Base-by-base conservation (phyloP, 2,329 filamentous ascomycete species). In the Diplodia scrobiculata region DNA sequence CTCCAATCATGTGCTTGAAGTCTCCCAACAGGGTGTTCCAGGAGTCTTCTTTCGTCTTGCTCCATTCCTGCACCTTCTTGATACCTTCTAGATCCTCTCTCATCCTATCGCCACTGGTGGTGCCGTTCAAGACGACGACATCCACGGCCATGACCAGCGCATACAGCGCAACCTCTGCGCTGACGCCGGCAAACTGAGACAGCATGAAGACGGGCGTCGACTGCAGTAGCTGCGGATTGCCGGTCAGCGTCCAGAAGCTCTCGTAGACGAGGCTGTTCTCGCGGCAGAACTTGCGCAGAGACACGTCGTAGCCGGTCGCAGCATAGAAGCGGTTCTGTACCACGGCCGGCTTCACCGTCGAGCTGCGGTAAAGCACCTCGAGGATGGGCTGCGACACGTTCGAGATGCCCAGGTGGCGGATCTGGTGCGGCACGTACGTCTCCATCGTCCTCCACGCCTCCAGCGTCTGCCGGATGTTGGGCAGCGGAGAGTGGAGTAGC, bases 251-350 rank as follows among this genome's bases (percentile, higher is more conserved):
- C 85, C 86, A 87, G 73, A 87, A 87, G 51, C 80, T 81, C 71
- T 88, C 83, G 68, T 86, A 88, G 25, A 82, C 74, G 55, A 88
- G 84, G 1, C 75, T 76, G 13, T 84, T 77, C 45, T 83, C 78
- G 5, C 72, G 73, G 71, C 86, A 88, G 72, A 84, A 86, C 0
- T 79, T 76, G 25, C 90, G 84, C 17, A 93, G 75, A 0, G 79
- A 77, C 0, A 79, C 77, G 68, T 93, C 91, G 70, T 84, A 90
- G 2, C 74, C 72, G 0, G 86, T 89, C 1, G 79, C 77, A 1
- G 79, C 76, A 72, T 88, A 85, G 77, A 95, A 91, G 1, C 89
- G 84, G 72, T 95, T 94, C 78, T 95, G 91, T 5, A 93, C 87
- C 1, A 92, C 83, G 1, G 84, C 80, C 0, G 85, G 86, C 69